Percentiles rank a stretch among this genome's conserved stretches.
These are phyloP conservation scores for Punctularia strigosozonata DNA, from an alignment of 768 basidiomycete genomes.

Conservation along the genomic window DNA sequence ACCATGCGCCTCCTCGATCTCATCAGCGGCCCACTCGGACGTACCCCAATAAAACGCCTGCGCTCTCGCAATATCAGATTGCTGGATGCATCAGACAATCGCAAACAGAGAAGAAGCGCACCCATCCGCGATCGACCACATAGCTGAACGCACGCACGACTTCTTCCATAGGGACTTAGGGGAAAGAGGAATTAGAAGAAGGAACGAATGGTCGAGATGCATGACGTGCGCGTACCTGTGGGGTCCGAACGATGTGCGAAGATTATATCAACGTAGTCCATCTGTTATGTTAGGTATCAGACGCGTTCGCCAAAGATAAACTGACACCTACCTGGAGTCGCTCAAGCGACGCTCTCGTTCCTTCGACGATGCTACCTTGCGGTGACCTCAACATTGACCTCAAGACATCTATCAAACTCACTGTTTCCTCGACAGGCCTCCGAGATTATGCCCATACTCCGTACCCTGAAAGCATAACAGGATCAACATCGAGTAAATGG, in stretches of 20 bases:
- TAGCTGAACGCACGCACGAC: constrained; percentile 47
- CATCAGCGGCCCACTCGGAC: constrained; percentile 42
- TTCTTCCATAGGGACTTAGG: constrained; percentile 35
- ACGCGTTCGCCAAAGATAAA: no score
- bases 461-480: not conserved
- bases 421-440: constrained; percentile 23
- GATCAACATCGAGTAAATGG: constrained; percentile 21
- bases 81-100: not conserved
- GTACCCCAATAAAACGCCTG: constrained; percentile 37
- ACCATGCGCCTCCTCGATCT: constrained; percentile 35
- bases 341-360: constrained; percentile 34
- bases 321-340: no score
- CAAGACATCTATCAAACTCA: constrained; percentile 4
- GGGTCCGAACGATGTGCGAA: constrained; percentile 39
- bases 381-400: not conserved
- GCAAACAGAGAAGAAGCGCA: constrained; percentile 5
- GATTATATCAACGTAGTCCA: constrained; percentile 41
- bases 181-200: not conserved
- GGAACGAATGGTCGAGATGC: not conserved
- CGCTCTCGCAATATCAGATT: constrained; percentile 3
- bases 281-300: no score
- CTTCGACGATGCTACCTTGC: constrained; percentile 39
- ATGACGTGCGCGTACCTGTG: constrained; percentile 12
- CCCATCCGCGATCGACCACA: constrained; percentile 38
- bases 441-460: constrained; percentile 5